phyloP scores from a whole-genome alignment of 805 yeast species.

The Wickerhamiella domercqiae region DNA sequence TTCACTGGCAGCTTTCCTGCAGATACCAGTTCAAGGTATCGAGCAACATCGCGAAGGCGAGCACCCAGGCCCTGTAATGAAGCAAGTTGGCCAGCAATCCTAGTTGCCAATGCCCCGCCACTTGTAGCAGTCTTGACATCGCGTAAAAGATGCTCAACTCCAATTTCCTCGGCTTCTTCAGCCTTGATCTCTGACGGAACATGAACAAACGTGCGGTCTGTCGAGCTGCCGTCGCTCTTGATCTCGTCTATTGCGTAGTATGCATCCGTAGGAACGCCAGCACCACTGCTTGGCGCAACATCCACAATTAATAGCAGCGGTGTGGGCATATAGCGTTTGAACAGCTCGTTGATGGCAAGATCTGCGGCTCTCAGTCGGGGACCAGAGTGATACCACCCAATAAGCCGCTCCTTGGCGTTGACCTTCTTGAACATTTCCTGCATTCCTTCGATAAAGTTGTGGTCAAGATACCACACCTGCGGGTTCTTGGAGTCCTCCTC shows the following conservation, averaged over 20 bases:
- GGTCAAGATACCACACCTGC: conserved; percentile 92
- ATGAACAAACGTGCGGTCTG: conserved; percentile 85
- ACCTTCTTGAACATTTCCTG: conserved; percentile 95
- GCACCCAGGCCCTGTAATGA: conserved; percentile 75
- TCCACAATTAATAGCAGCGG: conserved; percentile 85
- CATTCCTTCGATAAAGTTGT: conserved; percentile 91
- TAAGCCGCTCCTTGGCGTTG: conserved; percentile 86
- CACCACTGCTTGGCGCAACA: conserved; percentile 56
- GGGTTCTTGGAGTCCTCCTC: conserved; percentile 91
- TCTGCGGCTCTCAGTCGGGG: conserved; percentile 83
- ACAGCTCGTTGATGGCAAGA: conserved; percentile 75
- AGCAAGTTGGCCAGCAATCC: conserved; percentile 76
- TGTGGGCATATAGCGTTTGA: conserved; percentile 64
- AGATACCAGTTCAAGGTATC: conserved; percentile 61
- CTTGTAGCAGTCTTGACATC: conserved; percentile 87
- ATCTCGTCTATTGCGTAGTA: conserved; percentile 89
- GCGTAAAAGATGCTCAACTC: conserved; percentile 89
- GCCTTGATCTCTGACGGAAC: conserved; percentile 88
- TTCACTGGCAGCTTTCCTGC: conserved; percentile 66
- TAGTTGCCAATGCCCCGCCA: conserved; percentile 77
- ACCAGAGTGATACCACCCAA: conserved; percentile 99
- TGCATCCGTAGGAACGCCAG: conserved; percentile 93
- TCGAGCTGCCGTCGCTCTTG: conserved; percentile 86
- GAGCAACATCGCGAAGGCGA: conserved; percentile 62
- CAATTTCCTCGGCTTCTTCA: conserved; percentile 98